These are phyloP conservation scores for Chlamydomonas sp. DNA, from an alignment of 139 green algal species.

Conservation along the genomic window DNA sequence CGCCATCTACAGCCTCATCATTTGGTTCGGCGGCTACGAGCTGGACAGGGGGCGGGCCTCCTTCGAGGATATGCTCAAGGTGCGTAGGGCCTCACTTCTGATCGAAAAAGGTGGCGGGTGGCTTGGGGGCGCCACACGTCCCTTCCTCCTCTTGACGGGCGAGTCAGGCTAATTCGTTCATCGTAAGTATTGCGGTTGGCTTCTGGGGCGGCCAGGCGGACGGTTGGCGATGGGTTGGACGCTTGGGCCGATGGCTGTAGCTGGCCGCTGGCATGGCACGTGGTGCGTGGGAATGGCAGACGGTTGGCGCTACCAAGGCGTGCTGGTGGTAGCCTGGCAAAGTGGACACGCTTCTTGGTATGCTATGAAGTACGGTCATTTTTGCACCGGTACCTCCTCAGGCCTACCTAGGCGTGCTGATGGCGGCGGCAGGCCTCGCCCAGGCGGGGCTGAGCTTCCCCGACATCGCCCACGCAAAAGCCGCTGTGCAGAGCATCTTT, in stretches of 20 bases:
- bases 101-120: no score
- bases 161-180: not conserved
- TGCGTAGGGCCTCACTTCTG: not conserved
- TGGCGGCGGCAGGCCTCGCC: constrained; percentile 52
- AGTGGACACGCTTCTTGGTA: no score
- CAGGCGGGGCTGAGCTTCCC: constrained; percentile 63
- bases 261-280: no score
- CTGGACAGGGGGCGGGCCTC: constrained; percentile 43
- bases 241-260: no score
- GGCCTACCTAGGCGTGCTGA: not conserved
- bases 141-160: no score
- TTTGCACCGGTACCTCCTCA: no score
- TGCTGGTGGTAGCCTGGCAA: no score
- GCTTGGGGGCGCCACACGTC: no score
- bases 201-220: constrained; percentile 50
- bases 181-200: not conserved
- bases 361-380: no score
- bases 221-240: no score
- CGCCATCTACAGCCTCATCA: constrained; percentile 63
- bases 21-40: constrained; percentile 50
- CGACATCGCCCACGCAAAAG: constrained; percentile 64
- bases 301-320: no score
- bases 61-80: constrained; percentile 63
- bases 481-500: constrained; percentile 65
- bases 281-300: no score